phyloP scores from a whole-genome alignment of 371 early-diverging fungal genomes.

The Cokeromyces recurvatus region DNA sequence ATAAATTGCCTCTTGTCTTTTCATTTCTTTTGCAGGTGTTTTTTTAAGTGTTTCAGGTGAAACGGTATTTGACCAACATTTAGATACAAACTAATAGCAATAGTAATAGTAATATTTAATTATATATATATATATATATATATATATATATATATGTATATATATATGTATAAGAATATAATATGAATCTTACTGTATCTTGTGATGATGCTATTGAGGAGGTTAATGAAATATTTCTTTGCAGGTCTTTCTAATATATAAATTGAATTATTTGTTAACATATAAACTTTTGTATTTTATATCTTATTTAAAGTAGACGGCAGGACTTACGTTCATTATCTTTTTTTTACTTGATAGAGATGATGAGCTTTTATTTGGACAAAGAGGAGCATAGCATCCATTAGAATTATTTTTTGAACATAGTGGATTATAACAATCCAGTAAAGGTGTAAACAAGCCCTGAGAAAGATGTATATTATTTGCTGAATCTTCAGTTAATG shows the following conservation, averaged over 20 bases:
- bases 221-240: constrained; percentile 2
- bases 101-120: no score
- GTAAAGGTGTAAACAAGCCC: constrained; percentile 24
- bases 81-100: constrained; percentile 2
- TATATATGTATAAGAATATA: not conserved
- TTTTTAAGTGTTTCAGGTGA: constrained; percentile 69
- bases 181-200: not conserved
- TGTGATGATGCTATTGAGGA: constrained; percentile 5
- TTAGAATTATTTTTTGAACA: constrained; percentile 19
- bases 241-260: not conserved
- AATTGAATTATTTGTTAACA: not conserved
- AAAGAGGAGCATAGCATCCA: constrained; percentile 32
- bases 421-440: constrained; percentile 27
- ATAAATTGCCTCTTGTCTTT: constrained; percentile 89
- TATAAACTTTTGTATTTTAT: no score
- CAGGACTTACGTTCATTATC: not conserved
- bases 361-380: constrained; percentile 19
- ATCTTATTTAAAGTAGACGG: no score
- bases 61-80: constrained; percentile 60
- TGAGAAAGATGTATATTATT: constrained; percentile 11
- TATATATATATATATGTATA: no score
- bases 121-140: no score
- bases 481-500: constrained; percentile 15
- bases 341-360: not conserved
- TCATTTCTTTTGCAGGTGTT: constrained; percentile 68